These are phyloP conservation scores for Yarrowia phangngaensis DNA, from an alignment of 805 yeast genomes.

Conservation along the genomic window DNA sequence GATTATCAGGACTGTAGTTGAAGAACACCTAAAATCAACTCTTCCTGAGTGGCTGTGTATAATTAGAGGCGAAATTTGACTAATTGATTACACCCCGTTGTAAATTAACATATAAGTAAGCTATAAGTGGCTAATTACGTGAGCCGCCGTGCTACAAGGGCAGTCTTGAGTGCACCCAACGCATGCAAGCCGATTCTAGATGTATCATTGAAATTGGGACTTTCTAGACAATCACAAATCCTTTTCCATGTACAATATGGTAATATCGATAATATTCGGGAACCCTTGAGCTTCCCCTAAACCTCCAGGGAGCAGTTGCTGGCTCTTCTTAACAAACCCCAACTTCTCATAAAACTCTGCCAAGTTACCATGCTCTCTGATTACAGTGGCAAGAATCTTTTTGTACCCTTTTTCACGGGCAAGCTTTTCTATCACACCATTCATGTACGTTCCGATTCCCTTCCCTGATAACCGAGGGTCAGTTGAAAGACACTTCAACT, in stretches of 20 bases:
- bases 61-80: no score
- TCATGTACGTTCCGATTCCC: conserved; percentile 15
- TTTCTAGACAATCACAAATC: no score
- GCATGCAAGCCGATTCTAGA: no score
- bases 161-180: no score
- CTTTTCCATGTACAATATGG: conserved; percentile 9
- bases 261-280: conserved; percentile 2
- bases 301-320: conserved; percentile 1
- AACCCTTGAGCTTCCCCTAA: not conserved
- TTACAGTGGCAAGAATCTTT: conserved; percentile 8
- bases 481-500: conserved; percentile 2
- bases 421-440: not conserved
- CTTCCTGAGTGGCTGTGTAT: no score
- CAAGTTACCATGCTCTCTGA: conserved; percentile 16
- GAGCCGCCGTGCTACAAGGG: no score
- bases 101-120: no score
- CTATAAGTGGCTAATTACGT: no score
- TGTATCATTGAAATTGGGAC: no score
- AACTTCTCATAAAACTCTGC: conserved; percentile 10
- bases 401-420: conserved; percentile 8
- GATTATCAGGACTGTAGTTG: no score
- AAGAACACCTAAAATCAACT: no score
- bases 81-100: no score
- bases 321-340: conserved; percentile 2
- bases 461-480: conserved; percentile 3